Percentiles rank a stretch among this genome's conserved stretches.
Evolutionary conservation across 306 rosid species (phyloP).

Genomic region (Sphenostylis stenocarpa): DNA sequence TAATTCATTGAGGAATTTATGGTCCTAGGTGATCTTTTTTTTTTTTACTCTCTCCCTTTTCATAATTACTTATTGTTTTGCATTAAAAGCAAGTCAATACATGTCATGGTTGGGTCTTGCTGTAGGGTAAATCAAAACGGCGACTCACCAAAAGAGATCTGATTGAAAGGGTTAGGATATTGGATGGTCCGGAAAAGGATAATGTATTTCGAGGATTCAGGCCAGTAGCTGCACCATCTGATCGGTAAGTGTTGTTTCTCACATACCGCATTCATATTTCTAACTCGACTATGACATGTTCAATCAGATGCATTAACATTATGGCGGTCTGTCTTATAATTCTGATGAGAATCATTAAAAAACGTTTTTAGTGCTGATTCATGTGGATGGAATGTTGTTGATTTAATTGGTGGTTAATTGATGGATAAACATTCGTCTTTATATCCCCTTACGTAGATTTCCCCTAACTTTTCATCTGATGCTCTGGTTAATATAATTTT

Average conservation of each 20-base stretch:
- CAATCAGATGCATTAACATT: neutral
- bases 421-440: neutral
- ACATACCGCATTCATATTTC: conserved; percentile 2
- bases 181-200: conserved; percentile 55
- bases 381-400: conserved; percentile 1
- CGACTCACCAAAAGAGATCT: conserved; percentile 69
- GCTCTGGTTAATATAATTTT: neutral
- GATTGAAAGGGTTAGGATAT: conserved; percentile 60
- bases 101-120: conserved; percentile 22
- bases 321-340: neutral
- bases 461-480: neutral
- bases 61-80: neutral
- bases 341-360: neutral
- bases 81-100: conserved; percentile 15
- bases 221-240: conserved; percentile 69
- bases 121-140: conserved; percentile 64
- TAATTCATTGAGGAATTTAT: neutral
- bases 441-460: neutral
- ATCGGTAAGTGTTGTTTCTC: conserved; percentile 56
- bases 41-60: neutral
- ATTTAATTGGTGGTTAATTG: neutral
- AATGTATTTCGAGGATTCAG: conserved; percentile 64
- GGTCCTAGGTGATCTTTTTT: conserved; percentile 1
- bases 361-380: neutral
- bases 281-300: neutral